Base-by-base conservation (phyloP, 768 basidiomycete genomes). In the Sutorius australiensis region DNA sequence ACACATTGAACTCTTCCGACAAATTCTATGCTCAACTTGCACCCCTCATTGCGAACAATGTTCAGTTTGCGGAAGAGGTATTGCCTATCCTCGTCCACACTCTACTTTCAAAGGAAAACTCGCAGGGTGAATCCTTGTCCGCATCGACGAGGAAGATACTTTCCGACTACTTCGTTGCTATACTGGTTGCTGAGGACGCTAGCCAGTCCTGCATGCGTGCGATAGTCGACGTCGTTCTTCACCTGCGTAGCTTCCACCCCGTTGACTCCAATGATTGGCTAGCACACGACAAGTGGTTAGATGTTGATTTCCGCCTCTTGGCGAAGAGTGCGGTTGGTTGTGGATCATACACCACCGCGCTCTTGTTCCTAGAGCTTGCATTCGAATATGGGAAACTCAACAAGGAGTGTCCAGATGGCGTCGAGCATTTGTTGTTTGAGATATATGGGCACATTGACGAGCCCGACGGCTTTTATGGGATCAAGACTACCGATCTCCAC, bases 381-480 rank as follows among this genome's bases (percentile, higher is more conserved):
- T 72, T 73, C 21, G 86, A 92, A 51, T 72, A 79, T 54, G 57
- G 60, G 11, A 58, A 65, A 32, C 66, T 67, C 11, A 48, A 59
- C 28, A 55, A 62, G 17, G 68, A 70, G 7, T 63, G 63, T n/a
- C 55, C 61, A 3, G 56, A 57, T 10, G 67, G 71, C 14, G 72
- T 77, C 1, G 89, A 92, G 58, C 75, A 87, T 52, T 76, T 95
- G 24, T 73, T 98, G 19, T 98, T 93, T 72, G 87, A 88, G 46
- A 92, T 98, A 46, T 99, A 98, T 64, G 84, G 85, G 49, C 88
- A 93, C 61, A 93, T 99, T 54, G 95, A 97, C 63, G 97, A 99
- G 67, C 95, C 95, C 0, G 97, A 99, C 61, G 94, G 97, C 2
- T 99, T 99, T 67, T 99, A 99, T 68, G 93, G 93, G 6, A 93